Conservation (phyloP, 305 asterid genomes). For the Ilex paraguariensis region DNA sequence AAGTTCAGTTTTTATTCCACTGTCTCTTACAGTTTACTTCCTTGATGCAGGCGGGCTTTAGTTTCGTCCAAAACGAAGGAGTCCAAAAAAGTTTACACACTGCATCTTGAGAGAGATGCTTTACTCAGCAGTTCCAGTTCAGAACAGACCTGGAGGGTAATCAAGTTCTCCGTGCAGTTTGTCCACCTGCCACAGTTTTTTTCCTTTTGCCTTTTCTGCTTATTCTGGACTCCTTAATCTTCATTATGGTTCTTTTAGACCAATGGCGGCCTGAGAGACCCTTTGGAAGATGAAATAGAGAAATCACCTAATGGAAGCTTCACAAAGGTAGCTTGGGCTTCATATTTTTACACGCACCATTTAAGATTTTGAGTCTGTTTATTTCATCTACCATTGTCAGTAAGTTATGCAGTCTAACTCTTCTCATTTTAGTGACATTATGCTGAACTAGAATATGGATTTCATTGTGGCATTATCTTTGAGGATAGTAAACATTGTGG, state of each 20-base stretch:
- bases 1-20: neutral
- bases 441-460: too few species aligned
- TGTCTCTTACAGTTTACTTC: constrained; percentile 8
- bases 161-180: constrained; percentile 13
- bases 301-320: constrained; percentile 62
- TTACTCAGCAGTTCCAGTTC: constrained; percentile 38
- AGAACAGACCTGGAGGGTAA: constrained; percentile 64
- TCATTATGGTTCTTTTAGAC: constrained; percentile 37
- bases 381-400: neutral
- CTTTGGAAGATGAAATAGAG: constrained; percentile 31
- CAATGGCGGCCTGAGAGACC: constrained; percentile 59
- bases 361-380: constrained; percentile 3
- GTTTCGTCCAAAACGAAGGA: constrained; percentile 65
- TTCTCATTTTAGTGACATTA: neutral
- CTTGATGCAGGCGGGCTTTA: constrained; percentile 37
- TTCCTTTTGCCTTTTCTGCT: constrained; percentile 6
- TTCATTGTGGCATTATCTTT: too few species aligned
- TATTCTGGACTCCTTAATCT: constrained; percentile 4
- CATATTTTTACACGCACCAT: constrained; percentile 2
- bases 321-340: constrained; percentile 41
- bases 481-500: too few species aligned
- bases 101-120: constrained; percentile 66
- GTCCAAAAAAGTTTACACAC: constrained; percentile 44
- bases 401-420: too few species aligned
- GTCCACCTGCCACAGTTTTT: constrained; percentile 4